Conservation (phyloP, 2,329 filamentous ascomycete genomes). For the Torrubiellomyces zombiae region DNA sequence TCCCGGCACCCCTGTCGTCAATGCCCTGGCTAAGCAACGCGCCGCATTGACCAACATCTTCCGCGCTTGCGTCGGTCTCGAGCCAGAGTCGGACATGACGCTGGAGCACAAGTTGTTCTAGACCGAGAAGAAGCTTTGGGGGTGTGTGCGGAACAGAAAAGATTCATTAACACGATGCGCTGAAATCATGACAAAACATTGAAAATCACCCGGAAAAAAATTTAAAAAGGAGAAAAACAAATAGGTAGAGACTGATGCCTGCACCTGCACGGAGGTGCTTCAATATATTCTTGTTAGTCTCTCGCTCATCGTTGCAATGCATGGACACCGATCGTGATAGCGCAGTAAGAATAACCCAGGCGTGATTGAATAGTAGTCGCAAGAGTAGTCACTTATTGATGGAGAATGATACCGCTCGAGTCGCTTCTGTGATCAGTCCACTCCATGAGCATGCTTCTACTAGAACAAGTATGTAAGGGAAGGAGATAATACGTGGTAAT, state of each 20-base stretch:
- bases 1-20: slow-evolving; percentile 87
- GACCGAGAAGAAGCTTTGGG: slow-evolving; percentile 5
- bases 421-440: too few relatives aligned
- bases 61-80: slow-evolving; percentile 87
- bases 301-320: too few relatives aligned
- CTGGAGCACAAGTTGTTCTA: slow-evolving; percentile 95
- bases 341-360: too few relatives aligned
- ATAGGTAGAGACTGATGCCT: slow-evolving; percentile 7
- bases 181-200: background rate
- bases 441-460: too few relatives aligned
- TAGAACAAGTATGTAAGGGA: too few relatives aligned
- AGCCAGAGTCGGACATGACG: slow-evolving; percentile 98
- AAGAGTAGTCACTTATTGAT: too few relatives aligned
- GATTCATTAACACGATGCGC: background rate
- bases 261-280: slow-evolving; percentile 4
- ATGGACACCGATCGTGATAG: too few relatives aligned
- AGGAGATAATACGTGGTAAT: too few relatives aligned
- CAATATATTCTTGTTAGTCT: slow-evolving; percentile 1
- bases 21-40: slow-evolving; percentile 90
- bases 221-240: slow-evolving; percentile 4
- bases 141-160: slow-evolving; percentile 2
- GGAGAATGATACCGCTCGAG: too few relatives aligned
- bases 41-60: slow-evolving; percentile 94
- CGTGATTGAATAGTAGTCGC: background rate
- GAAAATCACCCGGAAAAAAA: background rate